These are phyloP conservation scores for Solanum commersonii DNA, from an alignment of 257 asterid genomes.

Conservation along the genomic window DNA sequence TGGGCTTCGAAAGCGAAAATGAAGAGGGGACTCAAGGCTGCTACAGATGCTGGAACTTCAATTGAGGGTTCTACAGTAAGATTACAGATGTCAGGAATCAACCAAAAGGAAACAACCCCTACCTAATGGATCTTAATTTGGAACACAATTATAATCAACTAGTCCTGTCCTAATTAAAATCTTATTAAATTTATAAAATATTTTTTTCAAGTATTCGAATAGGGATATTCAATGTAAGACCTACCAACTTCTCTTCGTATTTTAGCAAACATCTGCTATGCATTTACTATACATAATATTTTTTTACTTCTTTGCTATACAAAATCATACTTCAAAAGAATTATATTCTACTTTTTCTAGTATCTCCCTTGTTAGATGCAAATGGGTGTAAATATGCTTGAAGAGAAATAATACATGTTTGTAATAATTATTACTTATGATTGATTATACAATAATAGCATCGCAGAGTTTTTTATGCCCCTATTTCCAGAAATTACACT, in stretches of 20 bases:
- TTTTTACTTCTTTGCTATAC: neutral
- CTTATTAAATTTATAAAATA: neutral
- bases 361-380: neutral
- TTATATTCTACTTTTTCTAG: neutral
- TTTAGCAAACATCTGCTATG: neutral
- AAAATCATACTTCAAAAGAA: neutral
- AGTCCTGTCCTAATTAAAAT: neutral
- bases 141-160: neutral
- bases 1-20: constrained; percentile 78
- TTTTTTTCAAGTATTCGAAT: neutral
- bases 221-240: neutral
- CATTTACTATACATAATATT: neutral
- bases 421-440: neutral
- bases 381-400: neutral
- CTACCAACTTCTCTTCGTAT: neutral
- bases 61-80: constrained; percentile 24
- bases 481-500: too few relatives aligned
- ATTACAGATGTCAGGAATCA: constrained; percentile 35
- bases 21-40: constrained; percentile 43
- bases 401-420: neutral
- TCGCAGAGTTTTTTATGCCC: neutral
- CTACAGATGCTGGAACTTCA: constrained; percentile 31
- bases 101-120: constrained; percentile 19
- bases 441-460: neutral
- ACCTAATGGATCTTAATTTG: neutral